Conservation (phyloP, 345 rosid genomes). For the Populus nigra region DNA sequence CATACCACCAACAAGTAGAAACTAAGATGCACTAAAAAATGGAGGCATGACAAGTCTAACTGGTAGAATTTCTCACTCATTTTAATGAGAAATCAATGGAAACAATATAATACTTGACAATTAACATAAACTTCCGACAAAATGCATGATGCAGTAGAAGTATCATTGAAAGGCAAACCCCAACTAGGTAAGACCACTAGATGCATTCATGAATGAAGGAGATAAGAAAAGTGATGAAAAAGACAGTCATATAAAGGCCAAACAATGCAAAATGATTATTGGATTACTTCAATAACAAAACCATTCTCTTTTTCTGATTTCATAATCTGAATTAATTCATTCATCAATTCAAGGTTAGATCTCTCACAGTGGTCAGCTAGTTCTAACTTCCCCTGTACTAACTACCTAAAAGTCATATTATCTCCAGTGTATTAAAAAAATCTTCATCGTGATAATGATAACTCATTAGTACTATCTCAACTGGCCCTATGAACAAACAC, state of each 20-base stretch:
- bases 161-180: not conserved
- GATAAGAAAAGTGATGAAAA: not conserved
- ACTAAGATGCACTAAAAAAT: not conserved
- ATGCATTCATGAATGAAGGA: not conserved
- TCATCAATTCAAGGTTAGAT: not conserved
- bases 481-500: not conserved
- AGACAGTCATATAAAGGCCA: not conserved
- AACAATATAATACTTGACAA: not conserved
- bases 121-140: not conserved
- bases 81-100: slow-evolving; percentile 3
- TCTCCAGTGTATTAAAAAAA: not conserved
- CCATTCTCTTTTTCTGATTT: not conserved
- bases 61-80: not conserved
- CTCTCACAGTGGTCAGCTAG: not conserved
- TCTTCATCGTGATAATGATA: not conserved
- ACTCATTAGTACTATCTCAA: not conserved
- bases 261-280: not conserved
- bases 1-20: not conserved
- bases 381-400: not conserved
- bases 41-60: not conserved
- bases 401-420: not conserved
- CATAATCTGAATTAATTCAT: not conserved
- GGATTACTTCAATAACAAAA: not conserved
- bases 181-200: not conserved
- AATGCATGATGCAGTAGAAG: not conserved